Conservation (phyloP, 164 flowering plant genomes). For the Tinospora cordifolia region DNA sequence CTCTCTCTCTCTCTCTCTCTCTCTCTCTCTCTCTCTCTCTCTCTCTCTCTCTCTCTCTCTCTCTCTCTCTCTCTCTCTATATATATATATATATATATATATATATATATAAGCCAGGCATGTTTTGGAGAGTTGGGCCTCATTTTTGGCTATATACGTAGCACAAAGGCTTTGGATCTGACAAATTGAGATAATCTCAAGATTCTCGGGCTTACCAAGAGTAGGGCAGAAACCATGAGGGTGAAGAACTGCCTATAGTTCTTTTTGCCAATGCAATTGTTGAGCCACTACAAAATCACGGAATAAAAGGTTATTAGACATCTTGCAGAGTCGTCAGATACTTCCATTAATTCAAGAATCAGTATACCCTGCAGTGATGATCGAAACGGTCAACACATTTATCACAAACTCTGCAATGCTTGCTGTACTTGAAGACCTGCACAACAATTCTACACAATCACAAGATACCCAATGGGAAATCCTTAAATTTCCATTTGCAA, state of each 20-base stretch:
- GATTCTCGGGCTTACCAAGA: slow-evolving; percentile 60
- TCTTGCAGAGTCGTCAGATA: not conserved
- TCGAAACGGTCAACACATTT: slow-evolving; percentile 94
- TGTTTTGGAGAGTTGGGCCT: not conserved
- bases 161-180: not conserved
- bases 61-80: too few relatives aligned
- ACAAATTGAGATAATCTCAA: slow-evolving; percentile 9
- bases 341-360: slow-evolving; percentile 7
- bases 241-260: slow-evolving; percentile 85
- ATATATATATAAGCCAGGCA: not conserved
- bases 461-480: not conserved
- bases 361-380: slow-evolving; percentile 96
- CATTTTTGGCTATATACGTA: not conserved
- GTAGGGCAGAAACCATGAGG: slow-evolving; percentile 81
- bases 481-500: not conserved
- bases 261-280: slow-evolving; percentile 89
- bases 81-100: too few relatives aligned
- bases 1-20: too few relatives aligned
- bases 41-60: too few relatives aligned
- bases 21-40: too few relatives aligned
- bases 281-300: slow-evolving; percentile 78
- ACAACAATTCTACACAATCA: slow-evolving; percentile 7
- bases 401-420: slow-evolving; percentile 98
- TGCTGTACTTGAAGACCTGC: slow-evolving; percentile 97
- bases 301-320: slow-evolving; percentile 13